Conservation (phyloP, 192 early-diverging fungal species). For the Piromyces finnis region DNA sequence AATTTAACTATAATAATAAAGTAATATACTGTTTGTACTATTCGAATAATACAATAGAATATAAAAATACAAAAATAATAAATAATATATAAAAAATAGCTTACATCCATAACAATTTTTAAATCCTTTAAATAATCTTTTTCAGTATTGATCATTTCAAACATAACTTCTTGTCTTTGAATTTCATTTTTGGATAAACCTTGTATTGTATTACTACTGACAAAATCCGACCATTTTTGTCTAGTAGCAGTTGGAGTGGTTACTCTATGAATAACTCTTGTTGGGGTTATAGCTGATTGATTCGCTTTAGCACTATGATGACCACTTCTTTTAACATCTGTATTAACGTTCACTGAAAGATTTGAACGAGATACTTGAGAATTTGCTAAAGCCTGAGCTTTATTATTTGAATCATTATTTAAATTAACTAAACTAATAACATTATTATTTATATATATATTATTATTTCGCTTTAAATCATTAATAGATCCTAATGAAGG, state of each 20-base stretch:
- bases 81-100: too few species aligned
- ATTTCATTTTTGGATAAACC: slow-evolving; percentile 44
- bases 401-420: too few species aligned
- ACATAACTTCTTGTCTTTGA: slow-evolving; percentile 86
- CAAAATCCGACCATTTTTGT: background rate
- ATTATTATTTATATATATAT: too few species aligned
- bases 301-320: background rate
- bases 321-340: background rate
- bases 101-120: slow-evolving; percentile 55
- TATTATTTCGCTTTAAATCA: too few species aligned
- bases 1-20: too few species aligned
- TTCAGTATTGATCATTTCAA: slow-evolving; percentile 81
- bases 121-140: slow-evolving; percentile 80
- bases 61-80: too few species aligned
- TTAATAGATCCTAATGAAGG: background rate
- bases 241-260: background rate
- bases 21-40: too few species aligned
- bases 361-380: background rate
- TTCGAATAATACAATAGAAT: too few species aligned
- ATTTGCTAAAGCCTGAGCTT: too few species aligned
- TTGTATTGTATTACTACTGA: background rate
- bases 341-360: background rate
- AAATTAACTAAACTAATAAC: too few species aligned
- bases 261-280: background rate
- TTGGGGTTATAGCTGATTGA: background rate